phyloP scores from a whole-genome alignment of 148 eudicot species.

The Chenopodium quinoa region DNA sequence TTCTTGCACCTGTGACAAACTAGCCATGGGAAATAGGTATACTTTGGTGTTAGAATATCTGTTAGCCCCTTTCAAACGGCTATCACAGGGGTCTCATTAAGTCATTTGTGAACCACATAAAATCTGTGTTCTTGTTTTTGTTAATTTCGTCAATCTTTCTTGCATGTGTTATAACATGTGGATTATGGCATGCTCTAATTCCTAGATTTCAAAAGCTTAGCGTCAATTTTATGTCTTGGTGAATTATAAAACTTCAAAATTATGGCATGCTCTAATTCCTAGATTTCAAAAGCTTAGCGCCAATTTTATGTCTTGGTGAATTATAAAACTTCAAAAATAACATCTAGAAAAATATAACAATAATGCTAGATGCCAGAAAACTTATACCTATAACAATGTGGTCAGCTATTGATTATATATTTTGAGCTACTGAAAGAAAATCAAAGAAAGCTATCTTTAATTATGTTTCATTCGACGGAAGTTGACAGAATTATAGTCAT shows the following conservation, averaged over 20 bases:
- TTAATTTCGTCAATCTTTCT: too few species aligned
- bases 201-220: neutral
- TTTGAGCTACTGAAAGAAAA: neutral
- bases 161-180: too few species aligned
- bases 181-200: neutral
- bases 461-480: neutral
- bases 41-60: neutral
- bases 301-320: too few species aligned
- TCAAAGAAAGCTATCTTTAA: neutral
- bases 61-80: too few species aligned
- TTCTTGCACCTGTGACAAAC: neutral
- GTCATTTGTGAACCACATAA: too few species aligned
- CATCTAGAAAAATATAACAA: neutral
- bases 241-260: neutral
- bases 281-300: neutral
- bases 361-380: neutral
- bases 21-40: neutral
- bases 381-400: neutral
- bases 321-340: too few species aligned
- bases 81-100: too few species aligned
- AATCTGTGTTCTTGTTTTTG: too few species aligned
- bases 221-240: neutral
- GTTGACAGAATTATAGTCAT: neutral
- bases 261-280: too few species aligned
- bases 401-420: neutral